phyloP scores from a whole-genome alignment of 2,329 filamentous ascomycete genomes.

The Capronia coronata region DNA sequence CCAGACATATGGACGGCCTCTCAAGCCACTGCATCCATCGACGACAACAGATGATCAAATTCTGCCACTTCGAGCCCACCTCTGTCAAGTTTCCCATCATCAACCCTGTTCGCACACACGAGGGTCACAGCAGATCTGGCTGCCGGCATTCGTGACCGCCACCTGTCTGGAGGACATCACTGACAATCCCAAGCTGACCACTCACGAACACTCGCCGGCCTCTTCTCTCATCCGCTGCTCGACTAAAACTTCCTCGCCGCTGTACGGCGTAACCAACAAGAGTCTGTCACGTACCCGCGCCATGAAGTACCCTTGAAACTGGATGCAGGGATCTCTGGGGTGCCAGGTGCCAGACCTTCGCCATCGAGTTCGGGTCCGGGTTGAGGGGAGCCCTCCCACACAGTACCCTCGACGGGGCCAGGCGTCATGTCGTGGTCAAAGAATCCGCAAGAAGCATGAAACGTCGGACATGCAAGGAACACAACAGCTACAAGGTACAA shows the following conservation, averaged over 20 bases:
- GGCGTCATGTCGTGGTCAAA: slow-evolving; percentile 3
- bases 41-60: no score
- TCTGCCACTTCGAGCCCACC: slow-evolving; percentile 5
- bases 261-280: not conserved
- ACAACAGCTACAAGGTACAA: slow-evolving; percentile 14
- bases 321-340: not conserved
- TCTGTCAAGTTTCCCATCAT: slow-evolving; percentile 4
- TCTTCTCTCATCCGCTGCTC: not conserved
- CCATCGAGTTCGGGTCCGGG: not conserved
- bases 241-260: not conserved
- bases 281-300: not conserved
- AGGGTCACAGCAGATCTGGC: slow-evolving; percentile 19
- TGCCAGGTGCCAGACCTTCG: no score
- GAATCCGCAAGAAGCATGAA: not conserved
- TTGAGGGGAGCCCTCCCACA: not conserved
- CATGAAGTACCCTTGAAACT: not conserved
- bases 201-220: not conserved
- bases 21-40: no score
- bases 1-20: no score
- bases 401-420: not conserved
- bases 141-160: slow-evolving; percentile 18
- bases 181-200: not conserved
- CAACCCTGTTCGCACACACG: slow-evolving; percentile 7
- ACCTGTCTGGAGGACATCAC: slow-evolving; percentile 5
- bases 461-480: slow-evolving; percentile 23